Evolutionary conservation across 805 yeast species (phyloP), one percentile per base, ranked within the genome.

Genomic region (Yamadazyma scolyti): DNA sequence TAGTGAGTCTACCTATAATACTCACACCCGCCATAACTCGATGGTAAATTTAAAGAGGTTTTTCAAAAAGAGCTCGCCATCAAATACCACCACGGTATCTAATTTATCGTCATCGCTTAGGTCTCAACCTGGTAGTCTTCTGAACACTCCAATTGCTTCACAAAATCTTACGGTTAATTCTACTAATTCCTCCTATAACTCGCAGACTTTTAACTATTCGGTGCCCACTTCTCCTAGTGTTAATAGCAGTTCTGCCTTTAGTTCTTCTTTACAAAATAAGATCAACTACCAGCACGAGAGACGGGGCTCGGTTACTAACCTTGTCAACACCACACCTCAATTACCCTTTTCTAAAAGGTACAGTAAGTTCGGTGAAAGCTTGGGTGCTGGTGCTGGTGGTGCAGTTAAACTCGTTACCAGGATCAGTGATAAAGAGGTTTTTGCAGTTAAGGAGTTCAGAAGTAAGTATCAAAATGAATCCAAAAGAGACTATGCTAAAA

Each of bases 361-460:
- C 51, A 86, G 90, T 34, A 79, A 75, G 42, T 54, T 81, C 39
- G 89, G 90, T 29, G 80, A 81, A 50, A 71, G 79, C 36, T 56
- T 84, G 27, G 95, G 95, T 11, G 77, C 87, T 1, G 95, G 95
- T 34, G 95, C 93, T 9, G 95, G 94, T 28, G 95, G 95, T 5
- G 75, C 88, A 1, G 95, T 84, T n/a, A 69, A 83, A 44, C 61
- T 83, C 26, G 68, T 84, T 15, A 72, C 71, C 6, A 72, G 90
- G 46, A 80, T 82, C 25, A 60, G 75, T 23, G 90, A 83, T 55
- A 75, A 76, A 45, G 73, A 73, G 21, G 75, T 83, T 0, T 83
- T 84, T 63, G 95, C 95, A 1, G 93, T 84, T 11, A 84, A 84
- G 50, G 90, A 84, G 55, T 84, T 84, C 48, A 71, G 90, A 46